Evolutionary conservation across 371 early-diverging fungal genomes (phyloP).

Genomic region (Actinomortierella wolfii): DNA sequence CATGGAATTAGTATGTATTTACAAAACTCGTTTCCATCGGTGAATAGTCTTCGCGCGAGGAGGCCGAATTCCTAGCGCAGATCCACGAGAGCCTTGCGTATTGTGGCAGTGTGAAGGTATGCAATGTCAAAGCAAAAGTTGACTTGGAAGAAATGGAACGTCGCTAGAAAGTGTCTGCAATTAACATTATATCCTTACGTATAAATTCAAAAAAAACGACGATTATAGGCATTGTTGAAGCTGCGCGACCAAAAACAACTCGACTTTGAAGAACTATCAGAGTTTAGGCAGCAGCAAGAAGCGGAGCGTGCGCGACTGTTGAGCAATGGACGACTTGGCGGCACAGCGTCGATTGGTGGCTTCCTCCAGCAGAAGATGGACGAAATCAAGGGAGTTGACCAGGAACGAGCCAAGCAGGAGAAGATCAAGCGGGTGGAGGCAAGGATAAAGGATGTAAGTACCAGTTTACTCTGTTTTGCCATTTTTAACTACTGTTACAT

Average conservation of each 20-base stretch:
- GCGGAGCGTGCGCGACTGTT: conserved; percentile 65
- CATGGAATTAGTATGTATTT: not conserved
- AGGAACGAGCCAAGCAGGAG: conserved; percentile 79
- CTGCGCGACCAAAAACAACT: conserved; percentile 92
- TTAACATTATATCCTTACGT: too few species aligned
- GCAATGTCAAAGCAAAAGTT: conserved; percentile 29
- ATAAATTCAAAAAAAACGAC: too few species aligned
- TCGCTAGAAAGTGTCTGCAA: too few species aligned
- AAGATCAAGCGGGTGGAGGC: conserved; percentile 73
- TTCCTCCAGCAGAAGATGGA: conserved; percentile 88
- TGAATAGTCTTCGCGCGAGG: conserved; percentile 71
- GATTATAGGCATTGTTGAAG: conserved; percentile 73
- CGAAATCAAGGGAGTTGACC: conserved; percentile 89
- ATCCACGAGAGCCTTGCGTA: conserved; percentile 88
- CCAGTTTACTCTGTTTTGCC: not conserved
- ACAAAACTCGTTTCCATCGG: too few species aligned
- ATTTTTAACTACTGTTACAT: too few species aligned
- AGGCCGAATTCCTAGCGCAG: conserved; percentile 75
- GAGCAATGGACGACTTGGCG: conserved; percentile 56
- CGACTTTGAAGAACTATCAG: conserved; percentile 88
- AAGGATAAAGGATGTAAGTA: conserved; percentile 74
- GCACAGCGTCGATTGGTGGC: conserved; percentile 62
- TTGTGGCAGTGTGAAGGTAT: conserved; percentile 83
- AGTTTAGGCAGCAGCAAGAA: conserved; percentile 69
- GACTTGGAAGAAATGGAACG: too few species aligned